Evolutionary conservation across 257 asterid genomes (phyloP).

Genomic region (Nicotiana sylvestris): DNA sequence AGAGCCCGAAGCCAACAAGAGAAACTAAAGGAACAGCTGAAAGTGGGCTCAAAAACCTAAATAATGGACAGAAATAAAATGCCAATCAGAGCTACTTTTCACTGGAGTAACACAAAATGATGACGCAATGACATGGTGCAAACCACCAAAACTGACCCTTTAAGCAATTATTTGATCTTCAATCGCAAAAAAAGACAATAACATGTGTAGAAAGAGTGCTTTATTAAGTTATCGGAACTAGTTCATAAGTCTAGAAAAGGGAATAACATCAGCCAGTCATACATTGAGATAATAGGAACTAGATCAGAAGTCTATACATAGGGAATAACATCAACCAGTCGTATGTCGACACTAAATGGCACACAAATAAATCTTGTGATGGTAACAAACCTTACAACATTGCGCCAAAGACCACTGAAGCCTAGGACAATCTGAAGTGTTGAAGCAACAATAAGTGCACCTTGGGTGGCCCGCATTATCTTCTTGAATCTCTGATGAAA

Average conservation of each 20-base stretch:
- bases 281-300: background rate
- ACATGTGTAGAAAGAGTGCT: background rate
- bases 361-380: background rate
- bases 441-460: conserved; percentile 79
- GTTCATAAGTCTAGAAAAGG: background rate
- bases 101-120: background rate
- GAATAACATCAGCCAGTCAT: background rate
- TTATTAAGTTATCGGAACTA: background rate
- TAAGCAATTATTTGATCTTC: background rate
- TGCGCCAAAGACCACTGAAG: conserved; percentile 93
- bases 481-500: conserved; percentile 59
- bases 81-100: background rate
- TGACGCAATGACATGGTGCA: background rate
- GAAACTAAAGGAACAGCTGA: conserved; percentile 74
- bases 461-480: conserved; percentile 86
- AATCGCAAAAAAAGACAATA: background rate
- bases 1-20: conserved; percentile 72
- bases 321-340: background rate
- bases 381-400: conserved; percentile 48
- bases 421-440: conserved; percentile 79
- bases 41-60: conserved; percentile 70
- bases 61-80: background rate
- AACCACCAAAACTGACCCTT: background rate
- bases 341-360: background rate
- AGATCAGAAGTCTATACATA: background rate